Evolutionary conservation across 2,329 filamentous ascomycete genomes (phyloP).

Genomic region (Botrytis cinerea): DNA sequence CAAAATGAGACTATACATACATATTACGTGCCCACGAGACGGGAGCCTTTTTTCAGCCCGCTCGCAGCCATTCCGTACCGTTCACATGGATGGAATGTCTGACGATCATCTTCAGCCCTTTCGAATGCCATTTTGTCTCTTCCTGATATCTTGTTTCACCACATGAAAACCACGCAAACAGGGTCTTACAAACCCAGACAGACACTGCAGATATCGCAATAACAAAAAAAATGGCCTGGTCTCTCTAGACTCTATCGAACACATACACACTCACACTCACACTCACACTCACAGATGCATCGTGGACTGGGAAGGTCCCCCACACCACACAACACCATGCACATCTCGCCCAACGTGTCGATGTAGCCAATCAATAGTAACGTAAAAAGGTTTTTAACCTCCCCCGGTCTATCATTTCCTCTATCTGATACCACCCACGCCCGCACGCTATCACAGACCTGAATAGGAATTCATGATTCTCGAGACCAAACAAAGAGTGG

Average conservation of each 20-base stretch:
- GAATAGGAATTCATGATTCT: neutral
- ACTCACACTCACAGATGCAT: neutral
- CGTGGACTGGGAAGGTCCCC: neutral
- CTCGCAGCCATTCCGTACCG: neutral
- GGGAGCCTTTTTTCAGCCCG: neutral
- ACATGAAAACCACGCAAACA: constrained; percentile 1
- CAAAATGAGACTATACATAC: neutral
- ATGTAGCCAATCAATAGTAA: constrained; percentile 13
- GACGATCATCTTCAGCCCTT: neutral
- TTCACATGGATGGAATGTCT: neutral
- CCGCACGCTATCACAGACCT: constrained; percentile 11
- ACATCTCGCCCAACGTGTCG: constrained; percentile 1
- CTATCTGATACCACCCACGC: neutral
- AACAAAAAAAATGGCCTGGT: neutral
- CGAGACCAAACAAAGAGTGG: constrained; percentile 9
- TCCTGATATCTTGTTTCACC: neutral
- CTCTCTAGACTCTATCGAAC: neutral
- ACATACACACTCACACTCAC: neutral
- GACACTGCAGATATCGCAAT: neutral
- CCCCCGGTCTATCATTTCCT: constrained; percentile 3
- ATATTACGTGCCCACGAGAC: neutral
- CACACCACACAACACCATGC: constrained; percentile 2
- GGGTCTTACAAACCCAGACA: constrained; percentile 15
- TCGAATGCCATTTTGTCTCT: neutral
- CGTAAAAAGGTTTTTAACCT: constrained; percentile 12